Base-by-base conservation (phyloP, 345 rosid species). In the Pugionium cornutum region DNA sequence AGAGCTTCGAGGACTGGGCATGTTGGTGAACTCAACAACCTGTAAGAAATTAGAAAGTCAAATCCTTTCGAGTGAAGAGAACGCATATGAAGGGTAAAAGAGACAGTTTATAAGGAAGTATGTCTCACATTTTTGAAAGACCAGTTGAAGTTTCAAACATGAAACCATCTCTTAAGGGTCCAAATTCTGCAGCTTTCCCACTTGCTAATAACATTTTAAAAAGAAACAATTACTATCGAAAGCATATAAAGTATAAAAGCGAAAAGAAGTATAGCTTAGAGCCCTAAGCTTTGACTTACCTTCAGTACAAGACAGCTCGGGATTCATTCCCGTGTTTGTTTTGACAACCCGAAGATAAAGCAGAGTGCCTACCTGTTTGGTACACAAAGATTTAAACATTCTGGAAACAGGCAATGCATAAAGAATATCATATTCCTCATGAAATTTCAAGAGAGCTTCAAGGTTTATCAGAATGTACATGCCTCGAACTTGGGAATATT, bases 111-210 rank as follows among this genome's bases (percentile, higher is more conserved):
- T 31, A 45, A 51, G 29, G 53, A 53, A 45, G 58, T 28, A 41
- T 11, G 4, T 52, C 89, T 84, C 67, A 92, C 96, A 81, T 86
- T 76, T 95, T 80, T 49, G 91, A 84, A 63, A 87, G 83, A 73
- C 90, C 89, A 10, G 88, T 87, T 51, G 92, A 85, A 67, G 87
- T 84, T 75, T 92, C 92, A 81, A 92, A 84, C 84, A 80, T 86
- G 80, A 63, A 89, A 53, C 97, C 92, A 46, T 86, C 91, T 76
- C 69, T 86, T 32, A 84, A 83, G 68, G 78, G 78, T 54, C 89
- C 98, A 63, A 84, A 89, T 76, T 76, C 81, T 28, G 87, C 89
- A 43, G 95, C 95, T 70, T 89, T 92, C 33, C 96, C 95, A 26
- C 78, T 79, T 67, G 95, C 95, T 87, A 67, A 35, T 67, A 9